These are phyloP conservation scores for Petunia secreta DNA, from an alignment of 257 asterid species.

Conservation along the genomic window DNA sequence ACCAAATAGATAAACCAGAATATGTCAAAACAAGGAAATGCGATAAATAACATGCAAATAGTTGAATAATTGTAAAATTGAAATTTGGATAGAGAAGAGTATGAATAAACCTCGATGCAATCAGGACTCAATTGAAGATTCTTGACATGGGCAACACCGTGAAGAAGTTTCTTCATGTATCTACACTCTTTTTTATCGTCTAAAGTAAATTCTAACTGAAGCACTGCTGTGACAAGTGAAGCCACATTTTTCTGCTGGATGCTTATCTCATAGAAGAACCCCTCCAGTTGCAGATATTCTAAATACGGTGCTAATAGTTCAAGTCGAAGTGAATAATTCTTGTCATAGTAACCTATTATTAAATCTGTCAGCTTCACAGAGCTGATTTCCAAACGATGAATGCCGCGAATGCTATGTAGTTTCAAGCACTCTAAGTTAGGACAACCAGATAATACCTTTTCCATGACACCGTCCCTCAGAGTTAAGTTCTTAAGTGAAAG, in stretches of 20 bases:
- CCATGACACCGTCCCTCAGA: no score
- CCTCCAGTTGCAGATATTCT: not conserved
- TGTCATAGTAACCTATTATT: no score
- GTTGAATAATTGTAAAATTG: not conserved
- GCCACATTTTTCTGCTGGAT: not conserved
- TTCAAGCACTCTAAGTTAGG: no score
- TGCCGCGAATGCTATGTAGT: no score
- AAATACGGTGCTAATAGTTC: not conserved
- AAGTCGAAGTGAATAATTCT: not conserved
- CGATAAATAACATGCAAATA: not conserved
- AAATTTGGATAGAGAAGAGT: not conserved
- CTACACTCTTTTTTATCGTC: not conserved
- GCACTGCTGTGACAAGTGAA: not conserved
- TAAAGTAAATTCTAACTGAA: not conserved
- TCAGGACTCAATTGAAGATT: not conserved
- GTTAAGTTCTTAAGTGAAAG: not conserved
- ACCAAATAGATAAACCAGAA: no score
- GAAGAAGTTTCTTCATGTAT: not conserved
- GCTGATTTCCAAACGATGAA: no score
- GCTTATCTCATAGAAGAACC: not conserved
- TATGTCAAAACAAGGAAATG: not conserved
- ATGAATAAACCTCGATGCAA: not conserved
- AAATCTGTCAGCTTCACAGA: no score
- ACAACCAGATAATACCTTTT: no score
- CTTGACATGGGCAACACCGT: not conserved